phyloP scores from a whole-genome alignment of 108 stramenopile genomes.

The Fragilaria crotonensis region DNA sequence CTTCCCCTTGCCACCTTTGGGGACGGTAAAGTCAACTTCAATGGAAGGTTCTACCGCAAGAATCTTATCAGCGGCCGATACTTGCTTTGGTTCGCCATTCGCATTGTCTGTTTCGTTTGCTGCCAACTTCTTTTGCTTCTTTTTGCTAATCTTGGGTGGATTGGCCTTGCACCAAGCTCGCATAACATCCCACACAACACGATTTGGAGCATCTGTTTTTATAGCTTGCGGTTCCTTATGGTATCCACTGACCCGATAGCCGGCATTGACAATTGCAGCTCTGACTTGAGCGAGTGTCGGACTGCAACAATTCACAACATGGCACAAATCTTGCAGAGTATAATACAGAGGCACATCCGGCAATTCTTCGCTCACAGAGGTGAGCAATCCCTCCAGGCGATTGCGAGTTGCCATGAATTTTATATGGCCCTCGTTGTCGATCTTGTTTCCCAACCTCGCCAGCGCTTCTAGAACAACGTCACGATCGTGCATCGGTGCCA shows the following conservation, averaged over 20 bases:
- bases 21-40: conserved; percentile 64
- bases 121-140: conserved; percentile 44
- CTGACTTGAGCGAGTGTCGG: conserved; percentile 69
- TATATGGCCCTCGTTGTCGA: too few species aligned
- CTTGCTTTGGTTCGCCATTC: conserved; percentile 7
- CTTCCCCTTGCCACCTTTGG: conserved; percentile 17
- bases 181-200: conserved; percentile 91
- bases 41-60: conserved; percentile 54
- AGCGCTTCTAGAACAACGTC: conserved; percentile 71
- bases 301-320: conserved; percentile 51
- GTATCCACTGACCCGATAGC: conserved; percentile 85
- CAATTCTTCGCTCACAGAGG: conserved; percentile 88
- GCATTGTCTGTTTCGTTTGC: conserved; percentile 15
- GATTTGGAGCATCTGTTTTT: conserved; percentile 92
- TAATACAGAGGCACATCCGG: conserved; percentile 91
- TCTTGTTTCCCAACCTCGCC: conserved; percentile 56
- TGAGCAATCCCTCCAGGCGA: conserved; percentile 81
- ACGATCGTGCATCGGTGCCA: conserved; percentile 89
- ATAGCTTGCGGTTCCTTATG: conserved; percentile 93
- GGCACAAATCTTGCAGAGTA: conserved; percentile 67
- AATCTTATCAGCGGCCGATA: conserved; percentile 42
- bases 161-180: conserved; percentile 83
- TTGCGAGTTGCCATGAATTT: conserved; percentile 42
- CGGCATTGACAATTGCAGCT: conserved; percentile 87
- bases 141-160: conserved; percentile 55